Conservation (phyloP, 83 land plant genomes). For the Thuja plicata region DNA sequence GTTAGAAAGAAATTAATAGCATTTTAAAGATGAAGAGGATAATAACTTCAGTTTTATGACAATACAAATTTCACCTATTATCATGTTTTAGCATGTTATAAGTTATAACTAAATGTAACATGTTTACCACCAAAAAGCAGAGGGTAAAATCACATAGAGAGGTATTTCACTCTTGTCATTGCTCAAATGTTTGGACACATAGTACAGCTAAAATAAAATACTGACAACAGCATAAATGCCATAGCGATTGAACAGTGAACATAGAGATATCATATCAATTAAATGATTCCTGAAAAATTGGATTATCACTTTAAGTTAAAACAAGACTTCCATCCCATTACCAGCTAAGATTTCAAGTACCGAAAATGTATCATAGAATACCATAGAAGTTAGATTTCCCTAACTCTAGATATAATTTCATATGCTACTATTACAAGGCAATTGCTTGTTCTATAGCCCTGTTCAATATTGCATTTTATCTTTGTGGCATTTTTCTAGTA, state of each 20-base stretch:
- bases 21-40: background rate
- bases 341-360: background rate
- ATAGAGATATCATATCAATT: background rate
- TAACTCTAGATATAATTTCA: background rate
- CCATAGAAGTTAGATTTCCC: background rate
- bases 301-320: background rate
- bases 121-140: background rate
- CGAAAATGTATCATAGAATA: background rate
- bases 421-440: background rate
- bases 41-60: background rate
- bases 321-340: background rate
- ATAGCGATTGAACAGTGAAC: background rate
- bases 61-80: background rate
- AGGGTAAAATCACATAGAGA: background rate
- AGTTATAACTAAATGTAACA: background rate
- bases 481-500: background rate
- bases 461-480: background rate
- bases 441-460: background rate
- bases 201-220: background rate
- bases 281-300: background rate
- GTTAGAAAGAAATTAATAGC: background rate
- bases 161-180: background rate
- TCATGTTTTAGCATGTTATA: background rate
- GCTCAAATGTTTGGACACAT: background rate
- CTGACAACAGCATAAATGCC: background rate